phyloP scores from a whole-genome alignment of 192 early-diverging fungal genomes.

The Backusella macrospora region DNA sequence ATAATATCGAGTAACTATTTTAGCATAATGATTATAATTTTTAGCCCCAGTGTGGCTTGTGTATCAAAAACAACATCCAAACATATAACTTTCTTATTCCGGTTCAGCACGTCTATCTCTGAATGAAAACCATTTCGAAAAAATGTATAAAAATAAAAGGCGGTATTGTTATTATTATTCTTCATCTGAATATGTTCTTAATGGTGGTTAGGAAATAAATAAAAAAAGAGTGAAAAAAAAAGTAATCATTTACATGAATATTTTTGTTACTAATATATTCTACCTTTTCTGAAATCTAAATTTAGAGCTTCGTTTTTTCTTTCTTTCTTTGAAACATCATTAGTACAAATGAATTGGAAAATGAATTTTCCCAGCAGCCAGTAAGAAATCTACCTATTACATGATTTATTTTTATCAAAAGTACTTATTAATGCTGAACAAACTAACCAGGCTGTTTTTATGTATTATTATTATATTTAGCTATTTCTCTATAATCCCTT shows the following conservation, averaged over 20 bases:
- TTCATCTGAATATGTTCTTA: too few relatives aligned
- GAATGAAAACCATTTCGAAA: too few relatives aligned
- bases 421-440: neutral
- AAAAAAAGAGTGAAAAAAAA: neutral
- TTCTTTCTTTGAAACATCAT: neutral
- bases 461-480: too few relatives aligned
- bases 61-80: neutral
- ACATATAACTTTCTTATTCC: too few relatives aligned
- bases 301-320: neutral
- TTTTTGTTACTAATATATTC: neutral
- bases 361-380: neutral
- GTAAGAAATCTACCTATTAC: too few relatives aligned
- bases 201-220: too few relatives aligned
- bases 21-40: neutral
- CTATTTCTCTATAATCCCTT: too few relatives aligned
- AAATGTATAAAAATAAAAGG: too few relatives aligned
- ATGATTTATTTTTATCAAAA: too few relatives aligned
- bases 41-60: constrained; percentile 12
- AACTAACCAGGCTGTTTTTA: neutral
- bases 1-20: neutral
- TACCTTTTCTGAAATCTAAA: neutral
- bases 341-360: neutral
- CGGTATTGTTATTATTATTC: too few relatives aligned
- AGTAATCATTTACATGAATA: neutral
- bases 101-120: too few relatives aligned